Conservation (phyloP, 2,329 filamentous ascomycete species). For the Emydomyces testavorans region DNA sequence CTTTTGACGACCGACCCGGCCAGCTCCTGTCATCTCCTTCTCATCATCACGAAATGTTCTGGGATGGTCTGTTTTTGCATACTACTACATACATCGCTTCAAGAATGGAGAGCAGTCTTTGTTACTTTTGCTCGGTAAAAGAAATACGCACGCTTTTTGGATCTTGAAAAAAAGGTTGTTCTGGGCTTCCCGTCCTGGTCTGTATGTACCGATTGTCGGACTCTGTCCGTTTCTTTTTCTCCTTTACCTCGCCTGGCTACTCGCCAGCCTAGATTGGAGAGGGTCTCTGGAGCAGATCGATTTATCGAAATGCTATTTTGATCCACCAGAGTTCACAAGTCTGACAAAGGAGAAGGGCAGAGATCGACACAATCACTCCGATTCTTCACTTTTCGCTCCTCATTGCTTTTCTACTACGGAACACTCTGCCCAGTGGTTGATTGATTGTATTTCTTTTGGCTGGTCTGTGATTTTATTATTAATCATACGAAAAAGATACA, state of each 20-base stretch:
- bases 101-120: background rate
- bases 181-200: background rate
- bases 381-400: background rate
- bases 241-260: conserved; percentile 1
- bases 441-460: conserved; percentile 3
- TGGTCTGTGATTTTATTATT: background rate
- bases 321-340: conserved; percentile 5
- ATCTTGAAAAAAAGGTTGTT: background rate
- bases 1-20: background rate
- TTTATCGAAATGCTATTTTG: conserved; percentile 1
- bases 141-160: background rate
- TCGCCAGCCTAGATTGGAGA: no score
- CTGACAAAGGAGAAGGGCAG: conserved; percentile 6
- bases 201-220: background rate
- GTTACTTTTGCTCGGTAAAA: no score
- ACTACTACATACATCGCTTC: no score
- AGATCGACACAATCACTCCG: conserved; percentile 5
- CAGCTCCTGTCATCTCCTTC: background rate
- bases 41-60: background rate
- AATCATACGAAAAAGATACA: conserved; percentile 9
- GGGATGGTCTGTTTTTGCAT: no score
- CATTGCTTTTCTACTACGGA: conserved; percentile 5
- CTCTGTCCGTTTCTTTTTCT: background rate
- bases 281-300: conserved; percentile 1
- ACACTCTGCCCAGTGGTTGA: background rate